phyloP scores from a whole-genome alignment of 2,329 filamentous ascomycete species.

The Venturiaceae sp. region DNA sequence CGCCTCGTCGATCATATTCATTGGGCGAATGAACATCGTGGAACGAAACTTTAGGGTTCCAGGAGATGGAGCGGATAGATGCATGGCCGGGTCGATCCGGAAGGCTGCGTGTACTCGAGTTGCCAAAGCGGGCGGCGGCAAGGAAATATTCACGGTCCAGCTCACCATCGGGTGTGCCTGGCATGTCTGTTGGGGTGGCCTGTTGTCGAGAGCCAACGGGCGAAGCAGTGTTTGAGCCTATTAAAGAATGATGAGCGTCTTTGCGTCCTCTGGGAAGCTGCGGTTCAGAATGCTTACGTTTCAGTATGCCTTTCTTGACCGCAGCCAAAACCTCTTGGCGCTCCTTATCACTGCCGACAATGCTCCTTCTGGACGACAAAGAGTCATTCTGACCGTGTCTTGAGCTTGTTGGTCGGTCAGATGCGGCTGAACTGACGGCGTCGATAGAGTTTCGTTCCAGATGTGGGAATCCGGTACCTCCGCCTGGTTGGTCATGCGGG shows the following conservation, averaged over 20 bases:
- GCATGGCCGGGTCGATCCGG: slow-evolving; percentile 76
- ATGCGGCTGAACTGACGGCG: slow-evolving; percentile 34
- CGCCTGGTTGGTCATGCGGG: slow-evolving; percentile 55
- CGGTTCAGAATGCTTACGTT: slow-evolving; percentile 49
- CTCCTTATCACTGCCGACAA: slow-evolving; percentile 81
- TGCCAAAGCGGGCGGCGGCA: slow-evolving; percentile 57
- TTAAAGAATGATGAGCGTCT: not conserved
- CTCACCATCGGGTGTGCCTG: slow-evolving; percentile 75
- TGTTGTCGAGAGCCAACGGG: slow-evolving; percentile 36
- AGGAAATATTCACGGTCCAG: slow-evolving; percentile 87
- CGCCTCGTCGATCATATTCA: slow-evolving; percentile 92
- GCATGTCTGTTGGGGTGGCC: slow-evolving; percentile 62
- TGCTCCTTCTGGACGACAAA: slow-evolving; percentile 61
- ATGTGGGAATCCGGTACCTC: slow-evolving; percentile 73
- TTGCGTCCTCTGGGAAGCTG: not conserved
- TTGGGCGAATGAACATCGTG: slow-evolving; percentile 93
- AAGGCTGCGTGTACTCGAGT: slow-evolving; percentile 68
- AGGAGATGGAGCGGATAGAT: slow-evolving; percentile 56
- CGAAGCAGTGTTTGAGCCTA: slow-evolving; percentile 49
- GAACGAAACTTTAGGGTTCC: slow-evolving; percentile 89
- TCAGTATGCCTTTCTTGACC: slow-evolving; percentile 91
- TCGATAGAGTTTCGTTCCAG: slow-evolving; percentile 77
- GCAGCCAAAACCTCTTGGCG: slow-evolving; percentile 85
- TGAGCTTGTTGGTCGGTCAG: slow-evolving; percentile 21
- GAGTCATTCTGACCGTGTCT: slow-evolving; percentile 28